Evolutionary conservation across 225 moss, liverwort and hornwort genomes (phyloP), one percentile per base, ranked within the genome.

Genomic region (Pseudisothecium myosuroides): DNA sequence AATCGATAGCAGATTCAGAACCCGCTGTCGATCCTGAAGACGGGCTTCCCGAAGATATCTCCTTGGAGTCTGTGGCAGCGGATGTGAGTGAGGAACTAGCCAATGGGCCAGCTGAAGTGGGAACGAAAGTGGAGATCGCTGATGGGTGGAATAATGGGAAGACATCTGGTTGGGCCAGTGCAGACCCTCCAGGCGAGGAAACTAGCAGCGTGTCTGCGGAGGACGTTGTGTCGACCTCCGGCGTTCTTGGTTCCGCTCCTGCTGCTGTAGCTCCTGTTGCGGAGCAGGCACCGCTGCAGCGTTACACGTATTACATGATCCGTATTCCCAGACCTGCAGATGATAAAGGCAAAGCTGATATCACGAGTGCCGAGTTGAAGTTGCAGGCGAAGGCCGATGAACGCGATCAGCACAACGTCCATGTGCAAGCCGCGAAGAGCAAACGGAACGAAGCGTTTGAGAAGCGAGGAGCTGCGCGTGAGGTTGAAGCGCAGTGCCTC

Each of bases 371-470:
- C 2, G 83, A 88, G 64, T 49, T 62, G 75, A 83, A 79, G 65
- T 52, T 89, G 69, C 89, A 89, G 79, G 85, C 71, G 50, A 89
- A 85, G 80, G 85, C 89, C 17, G 80, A 85, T 37, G 89, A 85
- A 32, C 69, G 89, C 80, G 71, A 89, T 61, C 69, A 85, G 32
- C 85, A 85, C 62, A 89, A 80, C 52, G 72, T 79, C 24, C 89
- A 85, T 16, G 89, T 89, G 80, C 89, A 85, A 79, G 91, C 94
- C 64, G 95, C 92, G 39, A 95, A 85, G 89, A 87, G 78, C 45
- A 96, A 89, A 41, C 87, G 96, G 27, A 93, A 81, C 37, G 96
- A 96, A 60, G 95, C 94, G 50, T 89, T 87, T 5, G 94, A 95
- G 81, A 96, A 92, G 90, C 92, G 87, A 17, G 94, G 64, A 84